Percentiles rank a stretch among this genome's conserved stretches.
Evolutionary conservation across 129 eudicot species (phyloP).

Genomic region (Heracleum sosnowskyi): DNA sequence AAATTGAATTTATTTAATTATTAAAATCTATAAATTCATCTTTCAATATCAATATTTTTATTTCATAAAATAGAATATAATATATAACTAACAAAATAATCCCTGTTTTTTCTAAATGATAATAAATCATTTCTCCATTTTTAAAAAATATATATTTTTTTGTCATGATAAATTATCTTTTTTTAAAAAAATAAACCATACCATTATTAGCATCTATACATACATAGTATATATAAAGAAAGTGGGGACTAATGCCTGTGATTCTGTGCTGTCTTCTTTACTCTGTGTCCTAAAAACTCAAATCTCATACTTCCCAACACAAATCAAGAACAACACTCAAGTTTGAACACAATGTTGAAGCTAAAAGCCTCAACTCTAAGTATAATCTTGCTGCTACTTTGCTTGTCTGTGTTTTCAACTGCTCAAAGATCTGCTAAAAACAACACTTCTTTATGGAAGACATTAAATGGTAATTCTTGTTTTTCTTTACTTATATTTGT

Average conservation of each 20-base stretch:
- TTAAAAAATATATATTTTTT: too few species aligned
- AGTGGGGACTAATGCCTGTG: background rate
- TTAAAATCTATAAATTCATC: too few species aligned
- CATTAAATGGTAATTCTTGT: background rate
- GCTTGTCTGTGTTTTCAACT: constrained; percentile 18
- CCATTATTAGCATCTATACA: background rate
- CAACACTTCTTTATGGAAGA: constrained; percentile 7
- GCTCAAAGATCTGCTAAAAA: constrained; percentile 28
- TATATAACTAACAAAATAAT: too few species aligned
- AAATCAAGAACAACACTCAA: background rate
- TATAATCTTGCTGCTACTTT: constrained; percentile 16
- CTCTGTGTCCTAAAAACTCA: background rate
- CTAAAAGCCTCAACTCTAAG: background rate
- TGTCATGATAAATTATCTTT: too few species aligned
- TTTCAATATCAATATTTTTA: too few species aligned
- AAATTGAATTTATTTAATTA: too few species aligned
- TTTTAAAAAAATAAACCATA: too few species aligned
- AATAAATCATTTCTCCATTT: too few species aligned
- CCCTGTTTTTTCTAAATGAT: too few species aligned
- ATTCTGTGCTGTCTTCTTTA: background rate
- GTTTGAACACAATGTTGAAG: background rate
- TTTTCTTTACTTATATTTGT: background rate
- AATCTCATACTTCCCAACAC: constrained; percentile 2
- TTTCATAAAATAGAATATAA: too few species aligned
- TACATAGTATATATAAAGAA: background rate